A percentile compares a stretch with the other conserved stretches of the same genome.
Conservation (phyloP, 305 asterid species). For the Caryopteris hybrid region DNA sequence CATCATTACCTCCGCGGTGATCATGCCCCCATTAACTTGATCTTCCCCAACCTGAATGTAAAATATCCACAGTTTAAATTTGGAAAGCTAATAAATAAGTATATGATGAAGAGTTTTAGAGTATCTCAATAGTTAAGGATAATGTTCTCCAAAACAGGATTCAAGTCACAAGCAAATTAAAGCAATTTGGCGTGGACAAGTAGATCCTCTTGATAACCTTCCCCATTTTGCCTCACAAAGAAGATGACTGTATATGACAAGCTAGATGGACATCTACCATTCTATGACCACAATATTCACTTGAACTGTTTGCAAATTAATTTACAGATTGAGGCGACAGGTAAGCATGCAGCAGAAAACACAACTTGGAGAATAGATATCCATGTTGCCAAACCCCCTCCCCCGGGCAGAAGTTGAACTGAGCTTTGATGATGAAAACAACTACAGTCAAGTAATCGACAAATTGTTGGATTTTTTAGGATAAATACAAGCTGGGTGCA, state of each 20-base stretch:
- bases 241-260: background rate
- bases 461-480: background rate
- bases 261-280: background rate
- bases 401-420: background rate
- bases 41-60: slow-evolving; percentile 42
- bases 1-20: slow-evolving; percentile 44
- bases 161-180: background rate
- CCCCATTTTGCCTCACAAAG: background rate
- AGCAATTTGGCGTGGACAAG: background rate
- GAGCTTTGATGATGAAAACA: background rate
- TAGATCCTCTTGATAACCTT: background rate
- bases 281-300: background rate
- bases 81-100: background rate
- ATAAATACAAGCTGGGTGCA: background rate
- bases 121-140: background rate
- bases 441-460: background rate
- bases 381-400: background rate
- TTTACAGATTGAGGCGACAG: background rate
- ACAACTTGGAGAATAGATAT: background rate
- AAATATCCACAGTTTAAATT: slow-evolving; percentile 14
- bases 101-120: background rate
- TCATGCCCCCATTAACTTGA: slow-evolving; percentile 45
- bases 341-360: background rate
- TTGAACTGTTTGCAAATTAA: background rate
- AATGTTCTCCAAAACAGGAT: background rate